phyloP scores from a whole-genome alignment of 1,284 basidiomycete species.

The Trametes hirsuta region DNA sequence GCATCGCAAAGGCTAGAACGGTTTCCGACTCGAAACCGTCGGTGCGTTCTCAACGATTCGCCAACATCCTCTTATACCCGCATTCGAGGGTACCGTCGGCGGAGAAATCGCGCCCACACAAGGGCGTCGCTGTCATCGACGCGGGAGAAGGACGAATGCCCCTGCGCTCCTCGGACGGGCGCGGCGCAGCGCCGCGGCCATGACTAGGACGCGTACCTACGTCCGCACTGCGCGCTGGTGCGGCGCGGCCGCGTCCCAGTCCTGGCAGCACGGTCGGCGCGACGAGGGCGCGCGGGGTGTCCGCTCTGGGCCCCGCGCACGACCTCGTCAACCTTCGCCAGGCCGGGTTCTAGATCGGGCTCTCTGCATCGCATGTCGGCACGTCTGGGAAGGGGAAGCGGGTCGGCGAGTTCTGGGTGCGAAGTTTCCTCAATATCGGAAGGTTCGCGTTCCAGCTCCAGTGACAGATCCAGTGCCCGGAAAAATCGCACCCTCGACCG shows the following conservation, averaged over 20 bases:
- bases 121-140: constrained; percentile 16
- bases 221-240: not conserved
- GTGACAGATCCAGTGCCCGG: constrained; percentile 15
- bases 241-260: not conserved
- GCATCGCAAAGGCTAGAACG: constrained; percentile 14
- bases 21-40: constrained; percentile 12
- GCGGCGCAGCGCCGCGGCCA: not conserved
- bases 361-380: constrained; percentile 18
- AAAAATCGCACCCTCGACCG: constrained; percentile 15
- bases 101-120: constrained; percentile 16
- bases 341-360: constrained; percentile 16
- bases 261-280: constrained; percentile 5
- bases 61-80: constrained; percentile 18
- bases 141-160: constrained; percentile 20
- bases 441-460: constrained; percentile 10
- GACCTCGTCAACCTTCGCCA: not conserved
- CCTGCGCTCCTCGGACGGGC: constrained; percentile 3
- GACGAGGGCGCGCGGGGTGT: not conserved
- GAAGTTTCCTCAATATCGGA: constrained; percentile 24
- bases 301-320: not conserved
- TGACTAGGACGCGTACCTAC: not conserved
- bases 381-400: constrained; percentile 16
- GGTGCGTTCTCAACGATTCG: constrained; percentile 9
- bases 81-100: constrained; percentile 20
- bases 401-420: constrained; percentile 16